Conservation (phyloP, 805 yeast species). For the Vanderwaltozyma tropicalis region DNA sequence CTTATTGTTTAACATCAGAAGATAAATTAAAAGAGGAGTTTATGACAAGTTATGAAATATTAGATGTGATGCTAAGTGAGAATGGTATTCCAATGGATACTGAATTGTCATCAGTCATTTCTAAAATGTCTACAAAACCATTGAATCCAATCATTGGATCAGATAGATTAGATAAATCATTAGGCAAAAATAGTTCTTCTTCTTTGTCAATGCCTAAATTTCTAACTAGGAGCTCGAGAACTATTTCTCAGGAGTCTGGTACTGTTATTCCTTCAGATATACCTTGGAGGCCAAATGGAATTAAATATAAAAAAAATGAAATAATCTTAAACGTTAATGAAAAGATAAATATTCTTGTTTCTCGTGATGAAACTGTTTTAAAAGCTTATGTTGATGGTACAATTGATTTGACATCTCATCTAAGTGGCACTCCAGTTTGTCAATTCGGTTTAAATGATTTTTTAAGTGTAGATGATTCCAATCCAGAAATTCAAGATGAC, state of each 20-base stretch:
- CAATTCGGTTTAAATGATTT: slow-evolving; percentile 66
- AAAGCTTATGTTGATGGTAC: slow-evolving; percentile 70
- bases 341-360: slow-evolving; percentile 58
- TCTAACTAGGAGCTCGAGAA: slow-evolving; percentile 9
- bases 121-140: slow-evolving; percentile 19
- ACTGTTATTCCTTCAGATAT: slow-evolving; percentile 29
- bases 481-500: slow-evolving; percentile 14
- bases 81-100: slow-evolving; percentile 23
- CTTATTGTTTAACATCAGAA: slow-evolving; percentile 33
- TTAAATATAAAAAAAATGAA: slow-evolving; percentile 75
- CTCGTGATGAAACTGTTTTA: slow-evolving; percentile 51
- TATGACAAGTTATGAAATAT: slow-evolving; percentile 57
- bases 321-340: slow-evolving; percentile 69
- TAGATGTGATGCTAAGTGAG: slow-evolving; percentile 51
- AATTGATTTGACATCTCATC: slow-evolving; percentile 56
- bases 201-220: slow-evolving; percentile 12
- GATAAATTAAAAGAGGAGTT: slow-evolving; percentile 53
- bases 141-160: not conserved
- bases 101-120: slow-evolving; percentile 17
- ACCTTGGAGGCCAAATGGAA: slow-evolving; percentile 63
- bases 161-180: not conserved
- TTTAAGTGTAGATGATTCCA: slow-evolving; percentile 15
- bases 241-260: slow-evolving; percentile 10
- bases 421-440: slow-evolving; percentile 78
- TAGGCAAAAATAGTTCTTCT: not conserved